Evolutionary conservation across 1,139 yeast genomes (phyloP).

Genomic region (Suhomyces kunorum): DNA sequence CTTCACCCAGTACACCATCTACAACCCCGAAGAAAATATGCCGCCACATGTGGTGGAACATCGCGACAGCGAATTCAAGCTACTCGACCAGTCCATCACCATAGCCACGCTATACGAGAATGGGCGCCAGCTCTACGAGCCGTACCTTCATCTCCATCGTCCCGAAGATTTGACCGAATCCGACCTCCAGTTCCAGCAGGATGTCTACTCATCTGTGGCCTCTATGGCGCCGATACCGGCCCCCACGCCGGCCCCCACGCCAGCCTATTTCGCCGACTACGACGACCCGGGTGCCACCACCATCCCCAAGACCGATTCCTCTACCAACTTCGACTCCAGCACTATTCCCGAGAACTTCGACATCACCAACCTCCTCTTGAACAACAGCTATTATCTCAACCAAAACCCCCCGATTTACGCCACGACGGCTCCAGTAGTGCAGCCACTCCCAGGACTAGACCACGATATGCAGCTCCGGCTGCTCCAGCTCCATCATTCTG

Average conservation of each 20-base stretch:
- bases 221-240: no score
- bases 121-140: conserved; percentile 34
- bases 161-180: conserved; percentile 35
- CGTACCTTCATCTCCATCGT: conserved; percentile 35
- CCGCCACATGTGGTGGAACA: conserved; percentile 3
- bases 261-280: conserved; percentile 1
- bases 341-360: conserved; percentile 26
- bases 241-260: background rate
- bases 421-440: background rate
- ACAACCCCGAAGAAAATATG: conserved; percentile 32
- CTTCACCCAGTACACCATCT: conserved; percentile 46
- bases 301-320: background rate
- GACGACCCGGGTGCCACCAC: background rate
- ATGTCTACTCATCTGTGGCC: no score
- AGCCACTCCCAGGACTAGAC: background rate
- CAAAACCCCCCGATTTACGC: conserved; percentile 2
- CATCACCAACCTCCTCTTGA: conserved; percentile 26
- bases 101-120: conserved; percentile 42
- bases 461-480: conserved; percentile 1
- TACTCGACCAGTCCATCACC: conserved; percentile 46
- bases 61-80: conserved; percentile 10
- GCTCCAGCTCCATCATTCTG: background rate
- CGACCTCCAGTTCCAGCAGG: conserved; percentile 35
- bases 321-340: conserved; percentile 16
- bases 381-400: conserved; percentile 16